Percentiles rank a stretch among this genome's conserved stretches.
These are phyloP conservation scores for Wickerhamomyces mucosus DNA, from an alignment of 805 yeast genomes.

Conservation along the genomic window DNA sequence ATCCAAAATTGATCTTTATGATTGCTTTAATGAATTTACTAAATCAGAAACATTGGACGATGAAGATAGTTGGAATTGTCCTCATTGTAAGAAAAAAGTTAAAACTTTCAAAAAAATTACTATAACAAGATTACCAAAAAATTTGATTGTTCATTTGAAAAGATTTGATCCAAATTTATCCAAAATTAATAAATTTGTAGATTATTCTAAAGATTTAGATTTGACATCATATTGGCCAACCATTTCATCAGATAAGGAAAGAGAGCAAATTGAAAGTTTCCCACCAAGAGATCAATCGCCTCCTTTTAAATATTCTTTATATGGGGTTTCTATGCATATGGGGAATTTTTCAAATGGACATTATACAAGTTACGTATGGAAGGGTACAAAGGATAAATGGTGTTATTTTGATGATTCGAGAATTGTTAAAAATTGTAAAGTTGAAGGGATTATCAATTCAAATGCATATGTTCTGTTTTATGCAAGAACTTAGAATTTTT, in stretches of 20 bases:
- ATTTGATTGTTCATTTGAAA: conserved; percentile 77
- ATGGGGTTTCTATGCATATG: conserved; percentile 76
- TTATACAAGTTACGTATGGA: conserved; percentile 73
- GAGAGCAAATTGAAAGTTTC: conserved; percentile 24
- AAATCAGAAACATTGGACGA: conserved; percentile 65
- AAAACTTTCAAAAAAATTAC: conserved; percentile 59
- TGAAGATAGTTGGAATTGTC: conserved; percentile 80
- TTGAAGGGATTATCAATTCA: conserved; percentile 48
- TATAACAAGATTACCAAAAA: conserved; percentile 70
- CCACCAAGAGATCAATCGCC: conserved; percentile 71
- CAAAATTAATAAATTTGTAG: conserved; percentile 40
- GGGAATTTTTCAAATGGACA: conserved; percentile 85
- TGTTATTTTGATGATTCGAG: conserved; percentile 74
- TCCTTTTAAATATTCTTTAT: conserved; percentile 70
- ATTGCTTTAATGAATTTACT: conserved; percentile 72
- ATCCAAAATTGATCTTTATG: conserved; percentile 29
- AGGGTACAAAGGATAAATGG: conserved; percentile 50
- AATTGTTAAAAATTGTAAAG: conserved; percentile 42
- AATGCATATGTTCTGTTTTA: conserved; percentile 84
- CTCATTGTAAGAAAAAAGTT: conserved; percentile 55
- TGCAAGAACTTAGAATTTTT: conserved; percentile 26
- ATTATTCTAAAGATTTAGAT: conserved; percentile 60
- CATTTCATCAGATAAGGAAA: conserved; percentile 6
- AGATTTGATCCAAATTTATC: conserved; percentile 47
- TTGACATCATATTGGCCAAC: conserved; percentile 22